A percentile compares a stretch with the other conserved stretches of the same genome.
These are phyloP conservation scores for Actinomortierella wolfii DNA, from an alignment of 371 early-diverging fungal genomes.

Conservation along the genomic window DNA sequence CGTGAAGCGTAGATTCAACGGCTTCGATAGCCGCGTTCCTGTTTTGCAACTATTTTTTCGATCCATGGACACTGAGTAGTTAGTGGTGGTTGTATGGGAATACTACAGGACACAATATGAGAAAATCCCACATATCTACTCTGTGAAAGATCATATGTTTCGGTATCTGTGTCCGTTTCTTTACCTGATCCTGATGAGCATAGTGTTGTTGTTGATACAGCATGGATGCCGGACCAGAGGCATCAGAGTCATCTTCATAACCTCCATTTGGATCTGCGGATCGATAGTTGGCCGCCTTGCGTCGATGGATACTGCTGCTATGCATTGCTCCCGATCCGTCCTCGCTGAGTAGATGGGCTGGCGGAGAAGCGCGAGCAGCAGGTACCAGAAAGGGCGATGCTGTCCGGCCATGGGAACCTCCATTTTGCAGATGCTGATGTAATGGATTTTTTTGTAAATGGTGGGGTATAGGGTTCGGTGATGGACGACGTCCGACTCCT, in stretches of 20 bases:
- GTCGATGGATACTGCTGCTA: slow-evolving; percentile 32
- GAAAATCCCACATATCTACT: too few relatives aligned
- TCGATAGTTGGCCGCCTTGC: slow-evolving; percentile 23
- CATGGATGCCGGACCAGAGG: slow-evolving; percentile 56
- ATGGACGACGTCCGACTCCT: slow-evolving; percentile 41
- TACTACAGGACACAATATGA: too few relatives aligned
- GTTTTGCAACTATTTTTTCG: slow-evolving; percentile 80
- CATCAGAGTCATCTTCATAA: slow-evolving; percentile 45
- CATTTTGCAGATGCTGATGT: too few relatives aligned
- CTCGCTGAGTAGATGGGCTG: too few relatives aligned
- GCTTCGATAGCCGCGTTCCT: slow-evolving; percentile 90
- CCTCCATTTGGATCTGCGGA: slow-evolving; percentile 19
- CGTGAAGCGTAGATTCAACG: slow-evolving; percentile 96
- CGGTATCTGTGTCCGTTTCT: background rate
- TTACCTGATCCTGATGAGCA: slow-evolving; percentile 30
- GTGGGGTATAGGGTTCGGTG: slow-evolving; percentile 8
- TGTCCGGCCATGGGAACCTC: too few relatives aligned
- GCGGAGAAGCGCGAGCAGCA: too few relatives aligned
- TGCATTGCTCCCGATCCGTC: slow-evolving; percentile 4
- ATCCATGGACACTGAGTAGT: slow-evolving; percentile 35
- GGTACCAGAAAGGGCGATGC: too few relatives aligned
- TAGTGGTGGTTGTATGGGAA: too few relatives aligned
- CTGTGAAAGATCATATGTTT: too few relatives aligned
- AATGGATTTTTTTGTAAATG: slow-evolving; percentile 29
- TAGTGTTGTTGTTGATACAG: slow-evolving; percentile 46